phyloP scores from a whole-genome alignment of 148 eudicot genomes.

The Suaeda aralocaspica region DNA sequence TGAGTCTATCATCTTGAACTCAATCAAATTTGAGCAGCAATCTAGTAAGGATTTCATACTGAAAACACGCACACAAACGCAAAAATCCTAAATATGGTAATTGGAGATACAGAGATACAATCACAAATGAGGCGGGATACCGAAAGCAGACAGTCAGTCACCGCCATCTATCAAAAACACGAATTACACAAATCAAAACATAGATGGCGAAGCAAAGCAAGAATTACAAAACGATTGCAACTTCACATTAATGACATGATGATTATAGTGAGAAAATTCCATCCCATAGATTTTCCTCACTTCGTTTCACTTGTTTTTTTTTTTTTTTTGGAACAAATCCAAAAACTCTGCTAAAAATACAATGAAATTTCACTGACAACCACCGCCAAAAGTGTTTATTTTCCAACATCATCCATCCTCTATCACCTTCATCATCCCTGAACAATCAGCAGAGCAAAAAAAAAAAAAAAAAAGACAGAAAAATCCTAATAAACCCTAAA shows the following conservation, averaged over 20 bases:
- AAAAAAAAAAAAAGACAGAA: conserved; percentile 8
- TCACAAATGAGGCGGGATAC: neutral
- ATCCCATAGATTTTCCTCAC: conserved; percentile 9
- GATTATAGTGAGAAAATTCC: neutral
- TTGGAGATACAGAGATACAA: too few species aligned
- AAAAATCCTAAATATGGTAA: too few species aligned
- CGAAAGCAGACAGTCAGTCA: too few species aligned
- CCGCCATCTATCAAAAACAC: too few species aligned
- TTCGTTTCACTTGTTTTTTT: too few species aligned
- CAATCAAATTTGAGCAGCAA: too few species aligned
- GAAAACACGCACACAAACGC: neutral
- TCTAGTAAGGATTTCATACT: neutral
- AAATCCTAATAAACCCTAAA: conserved; percentile 16
- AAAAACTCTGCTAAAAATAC: conserved; percentile 10
- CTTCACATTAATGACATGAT: neutral
- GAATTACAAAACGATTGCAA: conserved; percentile 1
- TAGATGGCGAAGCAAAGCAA: neutral
- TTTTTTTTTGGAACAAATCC: neutral
- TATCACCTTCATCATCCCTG: neutral
- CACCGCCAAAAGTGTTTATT: neutral
- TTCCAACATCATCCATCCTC: neutral
- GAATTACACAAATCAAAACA: neutral
- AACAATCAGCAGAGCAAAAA: conserved; percentile 19
- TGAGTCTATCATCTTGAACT: neutral
- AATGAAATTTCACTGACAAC: conserved; percentile 5